Base-by-base conservation (phyloP, 495 filamentous ascomycete genomes). In the Massariosphaeria phaeospora region DNA sequence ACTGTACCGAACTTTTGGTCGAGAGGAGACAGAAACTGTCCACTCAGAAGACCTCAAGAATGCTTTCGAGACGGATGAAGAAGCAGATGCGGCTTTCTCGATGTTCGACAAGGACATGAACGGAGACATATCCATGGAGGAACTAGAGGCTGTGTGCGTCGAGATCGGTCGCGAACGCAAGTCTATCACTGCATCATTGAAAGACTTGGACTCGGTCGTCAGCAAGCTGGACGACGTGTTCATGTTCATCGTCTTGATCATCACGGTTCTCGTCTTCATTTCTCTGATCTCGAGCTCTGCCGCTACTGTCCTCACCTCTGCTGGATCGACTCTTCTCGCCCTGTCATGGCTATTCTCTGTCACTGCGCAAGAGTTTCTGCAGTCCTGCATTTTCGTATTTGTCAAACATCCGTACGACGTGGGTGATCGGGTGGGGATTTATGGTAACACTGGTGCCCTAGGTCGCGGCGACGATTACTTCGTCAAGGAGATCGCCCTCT, bases 321-420 rank as follows among this genome's bases (percentile, higher is more conserved):
- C 86, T 12, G 89, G 91, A n/a, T 89, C 88, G 6, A 78, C 83
- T 12, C 78, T 96, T 20, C 77, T 96, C 4, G 93, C 89, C 8
- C 76, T 96, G 8, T 90, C 88, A 1, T 97, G 93, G 91, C 73
- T 96, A 23, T 86, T 97, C 64, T 85, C 88, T 30, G 85, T 85
- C 1, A 97, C 93, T 0, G 91, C 91, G 0, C 90, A 96, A 65
- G 93, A 96, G 62, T 95, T 96, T 58, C 77, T 96, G 1, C 80
- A 94, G 64, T 94, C 88, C 1, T 77, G 91, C 59, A 85, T 96
- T 57, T 97, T 97, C 63, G 91, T 97, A 54, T 95, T 97, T 62
- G 86, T 97, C 65, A 97, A 97, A 74, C 91, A 97, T 67, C 91
- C 91, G 3, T 97, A 96, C 61, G 93, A 97, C 67, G 93, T 96